Evolutionary conservation across 2,329 filamentous ascomycete genomes (phyloP), one percentile per base, ranked within the genome.

Genomic region (Davidsoniella neocaledoniae): DNA sequence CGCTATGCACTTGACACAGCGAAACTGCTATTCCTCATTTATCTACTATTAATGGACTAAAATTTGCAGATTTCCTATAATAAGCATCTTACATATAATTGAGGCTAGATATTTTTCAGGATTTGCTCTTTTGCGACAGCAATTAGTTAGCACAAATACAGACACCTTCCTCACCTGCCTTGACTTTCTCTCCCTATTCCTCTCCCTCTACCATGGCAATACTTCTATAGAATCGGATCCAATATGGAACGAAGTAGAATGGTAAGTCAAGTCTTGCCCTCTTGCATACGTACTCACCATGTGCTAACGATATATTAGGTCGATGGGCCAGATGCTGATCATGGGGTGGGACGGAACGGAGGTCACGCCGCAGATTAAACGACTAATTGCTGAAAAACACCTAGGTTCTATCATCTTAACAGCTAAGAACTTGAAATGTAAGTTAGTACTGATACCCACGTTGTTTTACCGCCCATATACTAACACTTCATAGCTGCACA

Each of bases 261-360:
- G 80, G 82, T 86, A 74, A 60, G 77, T 71, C 52, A 51, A 47
- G 39, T 43, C 52, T 29, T 4, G 4, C 14, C n/a, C 16, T n/a
- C 44, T 23, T 26, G 5, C 39, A n/a, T 43, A 52, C 44, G 33
- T 47, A 46, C 38, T 51, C 37, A 41, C 50, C 59, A 62, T 61
- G 61, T 63, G 43, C 60, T 65, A 55, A 62, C 61, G 58, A 43
- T 58, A 52, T 38, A 57, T 54, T 59, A 80, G 77, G 72, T 75
- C 76, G 54, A 79, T 86, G 68, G 82, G 83, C 54, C 82, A 86
- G 69, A 75, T 81, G 69, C 72, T 86, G 63, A 81, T 84, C 63
- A 85, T 87, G 80, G 84, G 83, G 62, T 93, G 86, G 71, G 83
- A 91, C 69, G 85, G 85, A 54, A 86, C 82, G 50, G 76, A 83